Evolutionary conservation across 345 rosid genomes (phyloP), one percentile per base, ranked within the genome.

Genomic region (Acer campestre): DNA sequence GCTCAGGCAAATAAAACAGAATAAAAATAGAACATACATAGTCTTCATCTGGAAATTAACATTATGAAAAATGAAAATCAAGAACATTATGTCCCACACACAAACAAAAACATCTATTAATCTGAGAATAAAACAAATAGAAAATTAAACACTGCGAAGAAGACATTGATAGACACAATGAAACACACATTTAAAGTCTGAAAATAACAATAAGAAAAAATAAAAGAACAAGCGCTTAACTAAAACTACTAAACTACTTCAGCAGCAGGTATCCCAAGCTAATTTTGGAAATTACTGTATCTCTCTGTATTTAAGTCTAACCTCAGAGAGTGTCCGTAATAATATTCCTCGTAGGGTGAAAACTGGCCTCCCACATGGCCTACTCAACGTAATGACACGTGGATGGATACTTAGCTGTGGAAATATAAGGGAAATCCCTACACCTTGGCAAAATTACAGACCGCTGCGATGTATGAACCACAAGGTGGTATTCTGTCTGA

Each of bases 1-100:
- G 4, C 68, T 67, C 64, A 72, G 49, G 55, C 64, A 75, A 35
- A 62, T 51, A 49, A 63, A 62, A 51, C 61, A 46, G 2, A 44
- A 42, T 11, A 75, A 44, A 65, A 67, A 58, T 10, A 27, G 46
- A 68, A 67, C 59, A 70, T 8, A 64, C 46, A 17, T 18, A 38
- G 14, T 18, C 10, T 71, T 38, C 7, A 12, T 6, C 12, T 59
- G 10, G 10, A 25, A 53, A 29, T 16, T 25, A 53, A 53, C n/a
- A 16, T 53, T 17, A 16, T 23, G 4, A 42, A 67, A 42, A 67
- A 20, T 4, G 31, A 42, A 42, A n/a, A 67, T 11, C 17, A 42
- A 44, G 17, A 67, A 67, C 11, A n/a, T 1, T 22, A 61, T 42
- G 13, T 67, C 31, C 40, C 42, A 51, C 20, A 49, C 73, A 27